Conservation (phyloP, 495 filamentous ascomycete species). For the Aspergillus nanangensis region DNA sequence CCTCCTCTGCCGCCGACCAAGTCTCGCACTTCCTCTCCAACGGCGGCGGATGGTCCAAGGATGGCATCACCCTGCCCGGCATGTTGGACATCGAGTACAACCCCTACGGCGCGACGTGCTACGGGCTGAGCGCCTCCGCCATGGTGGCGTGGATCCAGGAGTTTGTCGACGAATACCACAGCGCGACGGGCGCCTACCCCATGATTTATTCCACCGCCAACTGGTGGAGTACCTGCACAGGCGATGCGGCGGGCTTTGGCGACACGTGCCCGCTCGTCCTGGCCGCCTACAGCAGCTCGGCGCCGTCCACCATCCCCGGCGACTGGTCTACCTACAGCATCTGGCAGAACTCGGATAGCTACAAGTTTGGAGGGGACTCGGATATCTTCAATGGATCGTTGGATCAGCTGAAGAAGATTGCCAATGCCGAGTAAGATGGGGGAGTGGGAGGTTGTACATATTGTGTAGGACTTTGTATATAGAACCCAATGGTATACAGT, state of each 20-base stretch:
- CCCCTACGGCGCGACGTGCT: conserved; percentile 36
- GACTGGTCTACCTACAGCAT: conserved; percentile 53
- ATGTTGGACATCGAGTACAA: conserved; percentile 58
- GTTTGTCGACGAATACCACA: conserved; percentile 50
- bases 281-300: conserved; percentile 40
- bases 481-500: too few species aligned
- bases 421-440: too few species aligned
- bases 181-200: conserved; percentile 44
- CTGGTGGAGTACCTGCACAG: conserved; percentile 57
- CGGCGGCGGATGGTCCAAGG: conserved; percentile 57
- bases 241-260: conserved; percentile 42
- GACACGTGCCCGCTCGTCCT: conserved; percentile 48
- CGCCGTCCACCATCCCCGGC: conserved; percentile 45
- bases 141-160: conserved; percentile 55
- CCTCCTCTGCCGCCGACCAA: conserved; percentile 40
- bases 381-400: conserved; percentile 52
- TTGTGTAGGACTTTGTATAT: too few species aligned
- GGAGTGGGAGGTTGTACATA: too few species aligned
- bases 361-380: conserved; percentile 46
- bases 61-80: conserved; percentile 57
- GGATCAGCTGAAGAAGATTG: too few species aligned
- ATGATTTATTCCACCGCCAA: conserved; percentile 52
- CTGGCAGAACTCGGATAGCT: conserved; percentile 48
- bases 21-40: conserved; percentile 51
- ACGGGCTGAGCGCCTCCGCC: conserved; percentile 36